Percentiles rank a stretch among this genome's conserved stretches.
These are phyloP conservation scores for Eucalyptus coolabah DNA, from an alignment of 345 rosid genomes.

Conservation along the genomic window DNA sequence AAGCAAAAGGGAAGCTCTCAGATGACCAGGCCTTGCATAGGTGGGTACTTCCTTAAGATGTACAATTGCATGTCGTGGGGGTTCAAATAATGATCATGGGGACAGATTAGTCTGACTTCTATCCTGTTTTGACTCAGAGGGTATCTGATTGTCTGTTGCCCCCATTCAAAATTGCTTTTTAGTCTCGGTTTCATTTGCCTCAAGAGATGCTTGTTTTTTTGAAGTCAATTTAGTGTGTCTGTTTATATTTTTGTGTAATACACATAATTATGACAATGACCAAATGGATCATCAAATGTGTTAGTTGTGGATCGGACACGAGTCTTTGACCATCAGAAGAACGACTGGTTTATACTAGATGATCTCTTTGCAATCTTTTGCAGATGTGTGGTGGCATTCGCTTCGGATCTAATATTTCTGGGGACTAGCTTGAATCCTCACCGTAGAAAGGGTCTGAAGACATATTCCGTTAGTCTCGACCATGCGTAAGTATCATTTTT, in stretches of 20 bases:
- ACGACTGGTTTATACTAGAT: not conserved
- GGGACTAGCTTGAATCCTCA: conserved; percentile 81
- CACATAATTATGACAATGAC: not conserved
- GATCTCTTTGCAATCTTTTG: not conserved
- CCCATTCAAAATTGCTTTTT: not conserved
- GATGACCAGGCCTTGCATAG: conserved; percentile 95
- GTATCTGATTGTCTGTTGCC: not conserved
- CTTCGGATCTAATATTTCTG: conserved; percentile 83
- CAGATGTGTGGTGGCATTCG: conserved; percentile 91
- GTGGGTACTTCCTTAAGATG: conserved; percentile 17
- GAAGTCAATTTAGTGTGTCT: not conserved
- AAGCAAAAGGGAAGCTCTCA: conserved; percentile 89
- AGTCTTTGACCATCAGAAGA: not conserved
- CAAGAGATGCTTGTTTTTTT: not conserved
- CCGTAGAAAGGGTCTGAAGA: conserved; percentile 48
- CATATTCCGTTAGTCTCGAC: conserved; percentile 71
- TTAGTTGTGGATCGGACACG: not conserved
- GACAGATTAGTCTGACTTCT: not conserved
- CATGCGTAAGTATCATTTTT: conserved; percentile 56
- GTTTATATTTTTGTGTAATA: not conserved
- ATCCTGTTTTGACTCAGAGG: not conserved
- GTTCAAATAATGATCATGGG: not conserved
- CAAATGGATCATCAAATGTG: not conserved
- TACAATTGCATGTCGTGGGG: not conserved
- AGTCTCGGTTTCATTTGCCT: not conserved